phyloP scores from a whole-genome alignment of 2,329 filamentous ascomycete genomes.

The Paraconiothyrium sp. region DNA sequence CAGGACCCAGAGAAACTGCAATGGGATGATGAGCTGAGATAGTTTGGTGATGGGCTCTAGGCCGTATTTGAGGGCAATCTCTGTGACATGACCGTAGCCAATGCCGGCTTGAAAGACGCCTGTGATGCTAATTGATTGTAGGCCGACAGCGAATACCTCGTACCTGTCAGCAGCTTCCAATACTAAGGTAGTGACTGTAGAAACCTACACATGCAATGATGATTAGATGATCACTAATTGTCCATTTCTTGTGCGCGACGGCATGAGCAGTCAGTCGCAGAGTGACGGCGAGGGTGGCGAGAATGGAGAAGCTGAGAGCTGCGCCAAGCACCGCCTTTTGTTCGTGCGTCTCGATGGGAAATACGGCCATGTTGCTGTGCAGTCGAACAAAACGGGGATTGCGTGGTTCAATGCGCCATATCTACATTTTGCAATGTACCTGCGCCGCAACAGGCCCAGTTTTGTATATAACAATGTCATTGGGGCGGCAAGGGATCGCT shows the following conservation, averaged over 20 bases:
- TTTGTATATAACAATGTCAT: too few species aligned
- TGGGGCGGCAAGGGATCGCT: background rate
- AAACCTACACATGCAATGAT: background rate
- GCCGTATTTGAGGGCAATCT: background rate
- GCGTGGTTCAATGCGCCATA: background rate
- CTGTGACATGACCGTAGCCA: constrained; percentile 1
- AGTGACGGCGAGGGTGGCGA: background rate
- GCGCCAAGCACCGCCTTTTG: background rate
- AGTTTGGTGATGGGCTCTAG: background rate
- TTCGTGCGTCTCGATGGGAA: background rate
- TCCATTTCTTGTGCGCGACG: background rate
- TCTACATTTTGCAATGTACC: background rate
- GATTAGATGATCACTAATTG: background rate
- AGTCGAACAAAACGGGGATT: background rate
- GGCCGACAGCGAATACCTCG: background rate
- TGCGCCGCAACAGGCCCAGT: too few species aligned
- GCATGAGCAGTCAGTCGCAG: background rate
- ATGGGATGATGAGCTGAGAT: background rate
- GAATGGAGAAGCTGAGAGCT: background rate
- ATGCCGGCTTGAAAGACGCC: constrained; percentile 3
- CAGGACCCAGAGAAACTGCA: constrained; percentile 1
- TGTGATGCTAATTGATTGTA: background rate
- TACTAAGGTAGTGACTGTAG: background rate
- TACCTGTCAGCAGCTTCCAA: background rate
- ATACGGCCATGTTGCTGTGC: background rate